Percentiles rank a stretch among this genome's conserved stretches.
phyloP scores from a whole-genome alignment of 2,329 filamentous ascomycete species.

The Sarocladium strictum region DNA sequence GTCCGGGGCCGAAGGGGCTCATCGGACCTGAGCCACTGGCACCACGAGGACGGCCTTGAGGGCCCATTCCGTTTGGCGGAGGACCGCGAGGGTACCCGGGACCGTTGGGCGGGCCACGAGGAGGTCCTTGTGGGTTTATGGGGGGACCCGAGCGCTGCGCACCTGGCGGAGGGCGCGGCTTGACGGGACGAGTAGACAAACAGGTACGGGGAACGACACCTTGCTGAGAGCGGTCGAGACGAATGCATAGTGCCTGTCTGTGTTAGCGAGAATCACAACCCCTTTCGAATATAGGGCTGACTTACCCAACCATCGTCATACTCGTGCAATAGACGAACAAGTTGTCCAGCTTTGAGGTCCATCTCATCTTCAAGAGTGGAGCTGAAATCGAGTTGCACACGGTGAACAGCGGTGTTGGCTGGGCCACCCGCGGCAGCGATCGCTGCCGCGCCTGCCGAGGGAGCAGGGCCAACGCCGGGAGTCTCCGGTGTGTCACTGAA shows the following conservation, averaged over 20 bases:
- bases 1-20: slow-evolving; percentile 16
- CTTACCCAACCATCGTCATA: slow-evolving; percentile 98
- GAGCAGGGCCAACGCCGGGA: slow-evolving; percentile 42
- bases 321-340: slow-evolving; percentile 86
- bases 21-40: slow-evolving; percentile 24
- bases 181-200: slow-evolving; percentile 85
- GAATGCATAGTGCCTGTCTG: slow-evolving; percentile 76
- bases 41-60: slow-evolving; percentile 15
- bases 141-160: slow-evolving; percentile 47
- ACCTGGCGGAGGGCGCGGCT: slow-evolving; percentile 60
- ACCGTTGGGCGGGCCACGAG: slow-evolving; percentile 11
- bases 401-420: slow-evolving; percentile 64
- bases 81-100: slow-evolving; percentile 14
- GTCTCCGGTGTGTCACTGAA: slow-evolving; percentile 43
- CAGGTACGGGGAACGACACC: slow-evolving; percentile 93
- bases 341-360: slow-evolving; percentile 69
- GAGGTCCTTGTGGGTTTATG: slow-evolving; percentile 33
- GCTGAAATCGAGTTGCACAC: slow-evolving; percentile 90
- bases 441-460: slow-evolving; percentile 48
- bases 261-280: slow-evolving; percentile 28
- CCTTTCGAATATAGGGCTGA: no score
- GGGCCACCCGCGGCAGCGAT: slow-evolving; percentile 59
- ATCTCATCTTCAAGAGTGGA: slow-evolving; percentile 92
- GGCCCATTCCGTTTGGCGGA: slow-evolving; percentile 16
- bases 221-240: slow-evolving; percentile 83